A percentile compares a stretch with the other conserved stretches of the same genome.
These are phyloP conservation scores for Thalassiosira ordinaria DNA, from an alignment of 352 stramenopile genomes.

Conservation along the genomic window DNA sequence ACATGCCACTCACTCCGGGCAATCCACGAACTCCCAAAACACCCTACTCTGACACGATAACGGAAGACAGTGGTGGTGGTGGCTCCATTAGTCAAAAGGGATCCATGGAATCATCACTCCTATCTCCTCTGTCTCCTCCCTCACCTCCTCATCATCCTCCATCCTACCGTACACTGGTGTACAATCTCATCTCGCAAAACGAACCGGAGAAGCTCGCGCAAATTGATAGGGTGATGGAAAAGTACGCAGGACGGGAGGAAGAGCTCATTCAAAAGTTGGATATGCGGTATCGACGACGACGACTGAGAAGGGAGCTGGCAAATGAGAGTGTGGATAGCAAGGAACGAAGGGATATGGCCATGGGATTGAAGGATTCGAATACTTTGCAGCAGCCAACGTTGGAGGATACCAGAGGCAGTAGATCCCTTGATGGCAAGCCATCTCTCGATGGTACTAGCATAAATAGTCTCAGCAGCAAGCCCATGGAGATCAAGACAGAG, in stretches of 20 bases:
- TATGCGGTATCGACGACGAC: slow-evolving; percentile 49
- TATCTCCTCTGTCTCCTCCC: slow-evolving; percentile 7
- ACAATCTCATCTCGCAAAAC: slow-evolving; percentile 46
- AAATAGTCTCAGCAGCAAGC: background rate
- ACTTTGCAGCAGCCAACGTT: background rate
- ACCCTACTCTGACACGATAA: background rate
- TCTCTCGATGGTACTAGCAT: background rate
- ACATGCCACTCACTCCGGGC: slow-evolving; percentile 14
- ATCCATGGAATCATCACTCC: background rate
- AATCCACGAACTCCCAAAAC: slow-evolving; percentile 1
- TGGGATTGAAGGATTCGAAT: background rate
- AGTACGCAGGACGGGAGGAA: slow-evolving; percentile 59
- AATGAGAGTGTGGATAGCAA: background rate
- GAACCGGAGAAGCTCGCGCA: slow-evolving; percentile 60
- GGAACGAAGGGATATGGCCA: background rate
- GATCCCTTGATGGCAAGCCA: background rate
- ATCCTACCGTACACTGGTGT: slow-evolving; percentile 41
- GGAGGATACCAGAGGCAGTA: background rate
- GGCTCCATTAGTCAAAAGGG: background rate
- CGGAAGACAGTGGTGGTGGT: background rate
- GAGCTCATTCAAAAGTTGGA: slow-evolving; percentile 64
- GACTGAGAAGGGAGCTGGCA: slow-evolving; percentile 9
- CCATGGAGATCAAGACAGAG: slow-evolving; percentile 7
- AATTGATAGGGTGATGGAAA: slow-evolving; percentile 60
- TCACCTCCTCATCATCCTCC: slow-evolving; percentile 31